Base-by-base conservation (phyloP, 2,329 filamentous ascomycete species). In the Penicillium janthinellum region DNA sequence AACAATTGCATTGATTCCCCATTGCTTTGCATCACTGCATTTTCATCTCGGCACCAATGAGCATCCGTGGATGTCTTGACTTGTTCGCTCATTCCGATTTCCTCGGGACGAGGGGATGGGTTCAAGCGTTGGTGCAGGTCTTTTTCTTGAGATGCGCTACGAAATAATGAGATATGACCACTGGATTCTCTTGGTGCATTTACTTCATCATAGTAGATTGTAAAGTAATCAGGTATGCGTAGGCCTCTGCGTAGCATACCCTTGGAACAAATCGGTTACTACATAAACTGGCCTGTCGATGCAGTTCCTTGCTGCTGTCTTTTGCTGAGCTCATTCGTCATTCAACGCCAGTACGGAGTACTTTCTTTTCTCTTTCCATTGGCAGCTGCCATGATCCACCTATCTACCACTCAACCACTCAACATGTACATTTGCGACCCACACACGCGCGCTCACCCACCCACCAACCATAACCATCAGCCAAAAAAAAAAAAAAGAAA, bases 141-240 rank as follows among this genome's bases (percentile, higher is more conserved):
- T 61, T 58, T 56, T 41, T 31, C 22, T 58, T 63, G 54, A 61
- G 62, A 65, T 53, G 50, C 39, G 56, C 54, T 50, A 67, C 61
- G 64, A 65, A 47, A 61, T 62, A 61, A 67, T 64, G 65, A 66
- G 62, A 67, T 61, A 66, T 61, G 65, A 66, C 60, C 61, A 47
- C 41, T 55, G 58, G 55, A 57, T 50, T 55, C 47, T 35, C 28
- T 49, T 58, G 49, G 42, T 48, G 52, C 37, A 28, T 37, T 35
- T 7, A 49, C 17, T 3, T 17, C 6, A 31, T 31, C 28, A 31
- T 8, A 31, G 28, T 31, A 31, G 28, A 31, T 8, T 31, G 28
- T 31, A 31, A 1, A 45, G 17, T 6, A 17, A 17, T 12, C 17
- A 20, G 20, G 20, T 20, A 22, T 45, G 42, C 25, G 42, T 45